A percentile compares a stretch with the other conserved stretches of the same genome.
phyloP scores from a whole-genome alignment of 1,284 basidiomycete species.

The Puccinia brachypodii region DNA sequence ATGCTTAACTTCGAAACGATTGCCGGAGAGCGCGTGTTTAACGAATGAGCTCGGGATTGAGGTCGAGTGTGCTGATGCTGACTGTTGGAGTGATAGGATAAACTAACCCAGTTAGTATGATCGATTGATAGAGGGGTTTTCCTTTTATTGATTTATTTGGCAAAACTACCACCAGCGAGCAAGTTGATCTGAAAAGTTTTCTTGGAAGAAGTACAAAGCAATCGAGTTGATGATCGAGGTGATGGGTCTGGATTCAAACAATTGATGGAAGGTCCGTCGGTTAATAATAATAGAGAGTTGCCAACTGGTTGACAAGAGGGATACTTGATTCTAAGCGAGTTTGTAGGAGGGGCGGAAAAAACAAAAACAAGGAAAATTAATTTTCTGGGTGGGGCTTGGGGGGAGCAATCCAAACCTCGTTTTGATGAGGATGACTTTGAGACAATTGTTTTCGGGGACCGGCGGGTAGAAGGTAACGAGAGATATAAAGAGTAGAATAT shows the following conservation, averaged over 20 bases:
- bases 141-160: background rate
- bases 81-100: background rate
- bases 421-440: background rate
- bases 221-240: background rate
- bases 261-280: background rate
- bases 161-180: background rate
- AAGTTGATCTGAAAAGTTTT: background rate
- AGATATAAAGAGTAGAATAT: conserved; percentile 9
- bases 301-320: background rate
- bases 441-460: background rate
- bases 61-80: background rate
- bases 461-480: conserved; percentile 15
- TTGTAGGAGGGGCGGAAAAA: background rate
- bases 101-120: conserved; percentile 25
- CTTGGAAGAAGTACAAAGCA: background rate
- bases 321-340: background rate
- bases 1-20: background rate
- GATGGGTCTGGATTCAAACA: background rate
- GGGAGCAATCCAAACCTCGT: background rate
- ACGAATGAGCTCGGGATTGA: background rate
- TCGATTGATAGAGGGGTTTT: background rate
- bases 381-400: background rate
- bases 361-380: background rate
- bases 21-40: background rate
- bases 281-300: background rate